A percentile compares a stretch with the other conserved stretches of the same genome.
These are phyloP conservation scores for Fusarium pseudoanthophilum DNA, from an alignment of 2,329 filamentous ascomycete genomes.

Conservation along the genomic window DNA sequence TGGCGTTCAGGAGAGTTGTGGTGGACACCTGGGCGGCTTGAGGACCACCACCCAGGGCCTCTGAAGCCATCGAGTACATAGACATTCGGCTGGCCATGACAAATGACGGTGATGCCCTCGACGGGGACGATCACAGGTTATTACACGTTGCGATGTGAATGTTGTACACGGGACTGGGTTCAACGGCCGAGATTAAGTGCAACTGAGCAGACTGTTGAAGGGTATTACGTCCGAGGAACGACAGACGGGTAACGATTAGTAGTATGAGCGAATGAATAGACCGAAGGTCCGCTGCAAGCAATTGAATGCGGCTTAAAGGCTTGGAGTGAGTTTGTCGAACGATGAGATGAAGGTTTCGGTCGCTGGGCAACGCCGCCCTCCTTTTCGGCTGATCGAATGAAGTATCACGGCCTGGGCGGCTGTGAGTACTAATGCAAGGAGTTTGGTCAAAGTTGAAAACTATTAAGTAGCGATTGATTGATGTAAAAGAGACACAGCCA, in stretches of 20 bases:
- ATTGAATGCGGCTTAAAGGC: conserved; percentile 27
- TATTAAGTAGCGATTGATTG: conserved; percentile 51
- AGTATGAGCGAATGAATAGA: conserved; percentile 32
- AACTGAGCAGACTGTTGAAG: conserved; percentile 5
- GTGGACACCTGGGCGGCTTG: conserved; percentile 87
- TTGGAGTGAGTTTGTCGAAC: conserved; percentile 27
- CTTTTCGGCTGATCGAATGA: conserved; percentile 38
- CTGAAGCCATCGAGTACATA: conserved; percentile 74
- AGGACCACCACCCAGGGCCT: conserved; percentile 71
- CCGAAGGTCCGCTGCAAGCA: conserved; percentile 9
- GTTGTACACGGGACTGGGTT: conserved; percentile 23
- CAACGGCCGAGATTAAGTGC: conserved; percentile 18
- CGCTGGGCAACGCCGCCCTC: conserved; percentile 47
- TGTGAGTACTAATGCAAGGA: conserved; percentile 20
- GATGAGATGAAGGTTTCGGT: conserved; percentile 39
- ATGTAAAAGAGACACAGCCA: conserved; percentile 55
- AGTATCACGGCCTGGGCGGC: conserved; percentile 33
- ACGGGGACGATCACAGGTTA: conserved; percentile 53
- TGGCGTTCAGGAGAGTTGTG: conserved; percentile 88
- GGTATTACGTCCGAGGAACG: conserved; percentile 9
- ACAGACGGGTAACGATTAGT: conserved; percentile 23
- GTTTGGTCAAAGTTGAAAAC: conserved; percentile 18
- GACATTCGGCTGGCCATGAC: conserved; percentile 73
- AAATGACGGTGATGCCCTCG: conserved; percentile 48
- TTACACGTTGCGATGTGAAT: conserved; percentile 27